A percentile compares a stretch with the other conserved stretches of the same genome.
Evolutionary conservation across 169 alveolate genomes (phyloP).

Genomic region (Cystoisospora suis): DNA sequence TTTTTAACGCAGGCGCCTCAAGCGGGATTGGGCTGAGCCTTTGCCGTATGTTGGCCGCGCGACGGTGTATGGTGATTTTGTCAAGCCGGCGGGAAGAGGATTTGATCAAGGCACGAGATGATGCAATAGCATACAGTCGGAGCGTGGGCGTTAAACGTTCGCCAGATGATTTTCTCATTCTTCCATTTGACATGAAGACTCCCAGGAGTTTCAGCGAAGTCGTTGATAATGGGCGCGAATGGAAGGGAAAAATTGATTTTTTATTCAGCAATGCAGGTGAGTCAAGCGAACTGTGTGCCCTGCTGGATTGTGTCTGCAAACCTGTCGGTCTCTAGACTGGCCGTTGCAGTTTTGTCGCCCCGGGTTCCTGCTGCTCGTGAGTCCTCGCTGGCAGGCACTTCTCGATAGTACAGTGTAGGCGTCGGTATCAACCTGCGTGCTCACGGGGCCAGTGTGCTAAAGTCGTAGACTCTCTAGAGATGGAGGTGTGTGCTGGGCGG

Average conservation of each 20-base stretch:
- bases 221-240: not conserved
- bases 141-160: not conserved
- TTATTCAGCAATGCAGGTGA: constrained; percentile 25
- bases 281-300: too few species aligned
- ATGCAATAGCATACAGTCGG: not conserved
- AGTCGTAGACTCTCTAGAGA: too few species aligned
- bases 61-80: not conserved
- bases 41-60: not conserved
- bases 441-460: too few species aligned
- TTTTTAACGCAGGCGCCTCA: not conserved
- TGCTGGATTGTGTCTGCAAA: too few species aligned
- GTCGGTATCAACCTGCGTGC: too few species aligned
- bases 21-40: constrained; percentile 35
- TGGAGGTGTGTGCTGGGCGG: too few species aligned
- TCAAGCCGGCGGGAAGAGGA: not conserved
- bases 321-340: too few species aligned
- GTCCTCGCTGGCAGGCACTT: too few species aligned
- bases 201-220: not conserved
- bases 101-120: not conserved
- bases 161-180: not conserved
- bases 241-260: constrained; percentile 10
- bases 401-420: too few species aligned
- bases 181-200: constrained; percentile 19
- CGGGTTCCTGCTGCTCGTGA: too few species aligned
- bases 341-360: too few species aligned